Evolutionary conservation across 2,329 filamentous ascomycete species (phyloP).

Genomic region (Kalmusia sp.): DNA sequence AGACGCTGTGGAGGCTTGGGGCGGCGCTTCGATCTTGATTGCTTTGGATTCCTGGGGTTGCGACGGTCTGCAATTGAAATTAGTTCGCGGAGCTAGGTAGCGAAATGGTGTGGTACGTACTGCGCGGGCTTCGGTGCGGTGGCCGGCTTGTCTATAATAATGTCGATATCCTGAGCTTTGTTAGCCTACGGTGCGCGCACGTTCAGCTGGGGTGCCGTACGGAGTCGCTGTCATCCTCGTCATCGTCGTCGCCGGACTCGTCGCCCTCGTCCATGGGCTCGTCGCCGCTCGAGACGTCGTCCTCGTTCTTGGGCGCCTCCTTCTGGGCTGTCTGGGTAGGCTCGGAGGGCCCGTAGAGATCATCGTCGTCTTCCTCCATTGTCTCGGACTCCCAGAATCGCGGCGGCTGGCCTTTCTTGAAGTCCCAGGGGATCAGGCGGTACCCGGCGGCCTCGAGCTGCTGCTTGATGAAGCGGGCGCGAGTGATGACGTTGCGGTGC

Average conservation of each 20-base stretch:
- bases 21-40: slow-evolving; percentile 46
- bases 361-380: slow-evolving; percentile 62
- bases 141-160: slow-evolving; percentile 58
- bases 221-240: slow-evolving; percentile 54
- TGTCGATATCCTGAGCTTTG: slow-evolving; percentile 56
- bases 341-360: slow-evolving; percentile 56
- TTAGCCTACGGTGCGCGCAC: slow-evolving; percentile 29
- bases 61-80: slow-evolving; percentile 27
- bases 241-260: slow-evolving; percentile 54
- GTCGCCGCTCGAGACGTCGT: slow-evolving; percentile 45
- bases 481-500: slow-evolving; percentile 35
- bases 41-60: slow-evolving; percentile 43
- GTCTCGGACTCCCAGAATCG: slow-evolving; percentile 25
- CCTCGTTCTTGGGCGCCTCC: slow-evolving; percentile 30
- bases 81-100: slow-evolving; percentile 17
- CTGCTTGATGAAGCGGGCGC: slow-evolving; percentile 29
- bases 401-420: slow-evolving; percentile 30
- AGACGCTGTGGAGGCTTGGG: slow-evolving; percentile 29
- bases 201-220: slow-evolving; percentile 29
- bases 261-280: slow-evolving; percentile 55
- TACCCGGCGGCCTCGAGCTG: slow-evolving; percentile 26
- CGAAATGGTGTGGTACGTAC: slow-evolving; percentile 28
- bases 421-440: slow-evolving; percentile 32
- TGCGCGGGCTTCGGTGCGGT: slow-evolving; percentile 46
- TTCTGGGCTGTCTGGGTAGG: slow-evolving; percentile 26